Evolutionary conservation across 768 basidiomycete genomes (phyloP).

Genomic region (Termitomyces eurrhizus): DNA sequence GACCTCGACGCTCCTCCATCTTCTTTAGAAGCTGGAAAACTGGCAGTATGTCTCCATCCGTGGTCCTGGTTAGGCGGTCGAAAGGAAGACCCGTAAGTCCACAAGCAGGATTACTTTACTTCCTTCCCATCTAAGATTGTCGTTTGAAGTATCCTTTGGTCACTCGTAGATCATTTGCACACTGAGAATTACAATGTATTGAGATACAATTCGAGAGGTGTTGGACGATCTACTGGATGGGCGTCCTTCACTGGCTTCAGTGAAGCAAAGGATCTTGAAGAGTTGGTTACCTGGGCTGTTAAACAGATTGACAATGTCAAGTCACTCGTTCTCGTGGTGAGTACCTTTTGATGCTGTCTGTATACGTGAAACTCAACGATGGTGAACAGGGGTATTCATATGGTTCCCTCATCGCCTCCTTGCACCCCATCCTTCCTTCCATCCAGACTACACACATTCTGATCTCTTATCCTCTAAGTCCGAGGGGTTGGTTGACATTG

Average conservation of each 20-base stretch:
- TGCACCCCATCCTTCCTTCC: conserved; percentile 52
- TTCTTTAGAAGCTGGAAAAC: conserved; percentile 24
- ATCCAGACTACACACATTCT: conserved; percentile 62
- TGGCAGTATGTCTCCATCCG: conserved; percentile 75
- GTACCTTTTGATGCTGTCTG: conserved; percentile 18
- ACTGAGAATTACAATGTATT: conserved; percentile 52
- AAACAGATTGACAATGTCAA: conserved; percentile 36
- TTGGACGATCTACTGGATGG: conserved; percentile 71
- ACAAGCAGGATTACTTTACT: background rate
- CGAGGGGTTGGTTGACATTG: conserved; percentile 62
- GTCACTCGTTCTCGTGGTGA: conserved; percentile 58
- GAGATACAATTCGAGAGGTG: conserved; percentile 75
- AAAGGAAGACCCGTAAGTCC: conserved; percentile 71
- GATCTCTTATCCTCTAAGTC: conserved; percentile 74
- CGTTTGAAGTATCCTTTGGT: conserved; percentile 38
- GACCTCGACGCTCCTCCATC: conserved; percentile 27
- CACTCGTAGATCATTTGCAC: conserved; percentile 39
- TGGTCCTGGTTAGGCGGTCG: conserved; percentile 84
- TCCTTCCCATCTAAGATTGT: background rate
- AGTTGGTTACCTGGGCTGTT: conserved; percentile 54
- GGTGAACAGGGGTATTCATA: conserved; percentile 75
- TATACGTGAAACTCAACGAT: conserved; percentile 2
- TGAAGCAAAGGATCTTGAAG: conserved; percentile 69
- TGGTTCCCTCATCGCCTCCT: conserved; percentile 69
- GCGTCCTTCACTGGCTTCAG: conserved; percentile 66